Evolutionary conservation across 2,329 filamentous ascomycete species (phyloP).

Genomic region (Xylariales sp.): DNA sequence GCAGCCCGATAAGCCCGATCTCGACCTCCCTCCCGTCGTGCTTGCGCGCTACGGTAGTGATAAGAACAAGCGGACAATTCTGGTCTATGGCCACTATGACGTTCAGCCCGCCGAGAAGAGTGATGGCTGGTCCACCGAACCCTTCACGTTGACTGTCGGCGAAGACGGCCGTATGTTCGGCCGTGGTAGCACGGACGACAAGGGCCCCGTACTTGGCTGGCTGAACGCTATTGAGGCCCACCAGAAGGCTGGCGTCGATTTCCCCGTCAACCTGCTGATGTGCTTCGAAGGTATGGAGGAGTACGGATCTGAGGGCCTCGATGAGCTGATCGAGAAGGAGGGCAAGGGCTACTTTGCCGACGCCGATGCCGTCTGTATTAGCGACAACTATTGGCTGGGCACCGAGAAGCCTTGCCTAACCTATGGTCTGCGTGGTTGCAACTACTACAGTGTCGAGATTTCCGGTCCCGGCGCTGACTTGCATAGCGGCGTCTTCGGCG

Average conservation of each 20-base stretch:
- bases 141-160: constrained; percentile 88
- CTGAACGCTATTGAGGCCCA: constrained; percentile 98
- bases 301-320: constrained; percentile 94
- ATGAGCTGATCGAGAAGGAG: constrained; percentile 92
- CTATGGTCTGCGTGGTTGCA: constrained; percentile 95
- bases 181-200: constrained; percentile 95
- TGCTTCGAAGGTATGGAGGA: constrained; percentile 99
- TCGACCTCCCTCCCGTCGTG: constrained; percentile 92
- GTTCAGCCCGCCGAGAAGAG: constrained; percentile 94
- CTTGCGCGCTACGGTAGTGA: constrained; percentile 93
- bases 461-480: constrained; percentile 92
- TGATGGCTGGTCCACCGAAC: constrained; percentile 96
- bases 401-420: constrained; percentile 98
- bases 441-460: constrained; percentile 95
- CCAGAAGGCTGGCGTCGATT: constrained; percentile 91
- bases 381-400: constrained; percentile 99
- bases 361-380: constrained; percentile 96
- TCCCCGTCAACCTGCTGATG: constrained; percentile 98
- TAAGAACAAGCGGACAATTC: constrained; percentile 90
- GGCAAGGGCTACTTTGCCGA: constrained; percentile 96
- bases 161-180: constrained; percentile 96
- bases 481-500: constrained; percentile 96
- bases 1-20: constrained; percentile 89
- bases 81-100: constrained; percentile 99
- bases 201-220: constrained; percentile 97